Conservation (phyloP, 441 rosid genomes). For the Croton laevigatus region DNA sequence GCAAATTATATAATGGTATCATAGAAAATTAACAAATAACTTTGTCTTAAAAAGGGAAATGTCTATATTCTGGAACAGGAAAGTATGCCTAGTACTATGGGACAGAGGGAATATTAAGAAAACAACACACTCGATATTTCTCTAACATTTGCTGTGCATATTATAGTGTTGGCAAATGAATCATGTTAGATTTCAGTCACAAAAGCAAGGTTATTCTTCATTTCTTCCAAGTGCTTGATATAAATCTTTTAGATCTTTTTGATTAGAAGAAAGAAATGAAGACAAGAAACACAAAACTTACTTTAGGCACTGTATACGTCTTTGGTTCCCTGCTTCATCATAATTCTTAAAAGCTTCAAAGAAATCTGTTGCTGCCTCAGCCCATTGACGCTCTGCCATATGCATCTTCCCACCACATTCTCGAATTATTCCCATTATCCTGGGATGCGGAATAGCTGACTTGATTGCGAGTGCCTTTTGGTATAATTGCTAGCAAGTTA, state of each 20-base stretch:
- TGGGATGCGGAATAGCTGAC: conserved; percentile 99
- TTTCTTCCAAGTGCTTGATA: not conserved
- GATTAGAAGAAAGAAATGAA: conserved; percentile 1
- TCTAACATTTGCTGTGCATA: not conserved
- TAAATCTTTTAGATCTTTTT: not conserved
- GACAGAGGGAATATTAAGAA: not conserved
- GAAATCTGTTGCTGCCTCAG: conserved; percentile 98
- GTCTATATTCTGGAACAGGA: no score
- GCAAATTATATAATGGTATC: no score
- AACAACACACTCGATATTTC: conserved; percentile 1
- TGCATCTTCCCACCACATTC: conserved; percentile 99
- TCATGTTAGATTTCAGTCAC: not conserved
- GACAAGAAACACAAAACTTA: conserved; percentile 32
- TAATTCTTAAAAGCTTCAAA: conserved; percentile 99
- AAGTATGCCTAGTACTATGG: no score
- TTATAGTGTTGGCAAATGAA: not conserved
- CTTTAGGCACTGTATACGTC: conserved; percentile 98
- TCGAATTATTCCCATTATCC: conserved; percentile 98
- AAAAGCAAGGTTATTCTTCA: not conserved
- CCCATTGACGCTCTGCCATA: conserved; percentile 99
- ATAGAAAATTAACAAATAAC: no score
- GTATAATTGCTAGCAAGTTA: conserved; percentile 73
- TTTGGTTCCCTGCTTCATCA: conserved; percentile 98
- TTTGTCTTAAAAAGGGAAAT: no score
- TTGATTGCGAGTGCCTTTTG: conserved; percentile 96